Base-by-base conservation (phyloP, 208 protist genomes). In the Leishmania guyanensis region DNA sequence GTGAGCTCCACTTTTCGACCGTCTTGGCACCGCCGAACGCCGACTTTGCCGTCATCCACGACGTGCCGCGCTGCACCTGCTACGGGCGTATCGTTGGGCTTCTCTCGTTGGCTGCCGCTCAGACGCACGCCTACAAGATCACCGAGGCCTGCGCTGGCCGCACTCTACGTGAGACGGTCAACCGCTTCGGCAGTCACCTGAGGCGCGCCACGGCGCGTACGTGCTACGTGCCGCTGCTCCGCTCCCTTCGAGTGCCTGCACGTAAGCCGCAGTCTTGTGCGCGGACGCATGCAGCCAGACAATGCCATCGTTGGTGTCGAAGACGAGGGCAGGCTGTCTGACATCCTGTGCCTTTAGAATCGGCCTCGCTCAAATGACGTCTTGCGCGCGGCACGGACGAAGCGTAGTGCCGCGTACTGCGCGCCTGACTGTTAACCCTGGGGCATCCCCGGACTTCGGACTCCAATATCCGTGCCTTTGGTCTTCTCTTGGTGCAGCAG, bases 161-260 rank as follows among this genome's bases (percentile, higher is more conserved):
- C 12, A 87, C 90, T 12, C 43, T 93, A 65, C 53, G 60, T 26
- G 81, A 90, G 12, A 73, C 72, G 1, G 60, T 89, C 26, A 70
- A 68, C 43, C 85, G 86, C 36, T 93, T 89, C 36, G 81, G 82
- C n/a, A 77, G 82, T n/a, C 56, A 77, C 5, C 75, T 93, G 4
- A 82, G 87, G 10, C 71, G 80, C 16, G 77, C 72, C 12, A 73
- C 84, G 4, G 74, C 86, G 26, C 82, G 83, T 29, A 76, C 81
- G 53, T 93, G 79, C 81, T 81, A 83, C n/a, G 85, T 88, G 5
- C 80, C 86, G 53, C 79, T 85, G 48, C 82, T 91, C 43, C 84
- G 85, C 33, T 86, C 77, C n/a, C 74, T 46, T 93, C 48, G 84
- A 93, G 22, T 87, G 89, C 72, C 77, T 93, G 76, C 90, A 93